Conservation (phyloP, 1,139 yeast species). For the Kluyveromyces marxianus region DNA sequence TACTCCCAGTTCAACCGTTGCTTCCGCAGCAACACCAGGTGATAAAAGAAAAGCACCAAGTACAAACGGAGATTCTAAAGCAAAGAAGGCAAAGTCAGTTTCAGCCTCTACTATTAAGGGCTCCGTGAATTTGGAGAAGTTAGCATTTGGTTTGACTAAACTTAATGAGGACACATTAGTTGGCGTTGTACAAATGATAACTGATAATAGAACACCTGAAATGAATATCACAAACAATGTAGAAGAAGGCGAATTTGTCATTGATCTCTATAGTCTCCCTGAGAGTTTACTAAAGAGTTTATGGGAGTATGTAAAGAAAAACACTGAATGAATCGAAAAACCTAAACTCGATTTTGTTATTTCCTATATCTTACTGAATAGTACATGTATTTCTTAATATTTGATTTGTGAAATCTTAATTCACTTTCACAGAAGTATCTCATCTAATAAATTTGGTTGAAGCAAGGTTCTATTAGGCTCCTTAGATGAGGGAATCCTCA, state of each 20-base stretch:
- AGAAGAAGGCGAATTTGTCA: slow-evolving; percentile 94
- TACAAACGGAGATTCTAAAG: slow-evolving; percentile 39
- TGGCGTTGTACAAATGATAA: slow-evolving; percentile 95
- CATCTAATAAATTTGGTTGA: too few species aligned
- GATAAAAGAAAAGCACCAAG: slow-evolving; percentile 34
- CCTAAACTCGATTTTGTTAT: background rate
- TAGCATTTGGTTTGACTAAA: slow-evolving; percentile 85
- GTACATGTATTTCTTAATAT: background rate
- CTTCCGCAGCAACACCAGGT: slow-evolving; percentile 16
- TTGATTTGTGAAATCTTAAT: too few species aligned
- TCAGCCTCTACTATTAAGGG: slow-evolving; percentile 48
- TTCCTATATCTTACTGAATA: background rate
- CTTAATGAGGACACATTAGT: slow-evolving; percentile 86
- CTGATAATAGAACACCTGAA: slow-evolving; percentile 90
- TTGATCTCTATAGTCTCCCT: slow-evolving; percentile 91
- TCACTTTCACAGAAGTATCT: too few species aligned
- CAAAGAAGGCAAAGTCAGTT: slow-evolving; percentile 53
- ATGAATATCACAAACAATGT: slow-evolving; percentile 95
- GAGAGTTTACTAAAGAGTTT: slow-evolving; percentile 84
- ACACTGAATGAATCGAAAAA: slow-evolving; percentile 20
- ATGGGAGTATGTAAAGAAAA: slow-evolving; percentile 88
- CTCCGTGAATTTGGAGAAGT: slow-evolving; percentile 74
- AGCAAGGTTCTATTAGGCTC: too few species aligned
- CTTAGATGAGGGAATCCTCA: too few species aligned
- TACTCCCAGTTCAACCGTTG: slow-evolving; percentile 6